Base-by-base conservation (phyloP, 1,284 basidiomycete genomes). In the Boletellus deceptivus region DNA sequence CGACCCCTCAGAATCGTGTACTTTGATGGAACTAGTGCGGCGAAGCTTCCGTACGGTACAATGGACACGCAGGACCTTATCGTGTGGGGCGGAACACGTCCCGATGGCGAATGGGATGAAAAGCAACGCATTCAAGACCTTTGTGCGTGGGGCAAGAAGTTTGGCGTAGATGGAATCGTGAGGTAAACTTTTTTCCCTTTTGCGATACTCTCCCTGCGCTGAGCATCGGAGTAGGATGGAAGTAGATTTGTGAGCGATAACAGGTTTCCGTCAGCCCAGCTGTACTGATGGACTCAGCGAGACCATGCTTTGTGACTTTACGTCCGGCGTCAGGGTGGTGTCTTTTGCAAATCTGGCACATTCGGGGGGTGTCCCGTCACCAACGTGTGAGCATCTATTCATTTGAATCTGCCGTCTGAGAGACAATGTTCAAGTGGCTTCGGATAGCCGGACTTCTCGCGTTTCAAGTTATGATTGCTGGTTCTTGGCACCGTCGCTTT, bases 261-360 rank as follows among this genome's bases (percentile, higher is more conserved):
- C 43, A 13, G 25, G 2, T 16, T 7, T 14, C 17, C 2, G 11
- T 18, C 20, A 17, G 14, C 8, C 14, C 0, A 9, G 11, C 38
- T 27, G 18, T 49, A 25, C 47, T 53, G 11, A 20, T 24, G 35
- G 5, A 11, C 35, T 16, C 48, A 80, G 78, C 48, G 78, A 80
- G 59, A 64, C 76, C 25, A 77, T 80, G 74, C 57, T 78, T 10
- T 80, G 78, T 55, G 65, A 78, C 56, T 71, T 79, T 53, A 67
- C 63, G 3, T 55, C 64, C 17, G 73, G 75, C 3, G 57, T 79
- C 24, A 64, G 70, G 33, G 44, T 75, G 9, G 59, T 72, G 11
- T 72, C 74, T 7, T 63, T 64, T 37, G 46, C 57, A 3, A 68
- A 67, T 43, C 45, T 69, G 17, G 48, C 46, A 3, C 48, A 49